A percentile compares a stretch with the other conserved stretches of the same genome.
phyloP scores from a whole-genome alignment of 257 asterid species.

The Solanum arcanum region DNA sequence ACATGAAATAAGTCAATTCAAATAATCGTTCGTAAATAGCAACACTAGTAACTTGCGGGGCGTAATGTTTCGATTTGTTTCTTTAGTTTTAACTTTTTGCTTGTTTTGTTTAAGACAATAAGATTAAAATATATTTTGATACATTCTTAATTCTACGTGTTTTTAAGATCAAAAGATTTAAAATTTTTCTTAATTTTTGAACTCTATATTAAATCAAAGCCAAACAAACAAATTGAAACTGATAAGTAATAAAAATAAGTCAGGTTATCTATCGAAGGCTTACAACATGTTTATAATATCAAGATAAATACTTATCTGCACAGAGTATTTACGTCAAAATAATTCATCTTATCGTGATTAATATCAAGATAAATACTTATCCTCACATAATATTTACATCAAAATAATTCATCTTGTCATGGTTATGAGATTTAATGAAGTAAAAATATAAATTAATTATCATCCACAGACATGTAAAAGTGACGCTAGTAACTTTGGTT shows the following conservation, averaged over 20 bases:
- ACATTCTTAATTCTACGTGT: not conserved
- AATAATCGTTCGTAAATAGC: not conserved
- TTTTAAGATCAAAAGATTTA: not conserved
- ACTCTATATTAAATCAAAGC: not conserved
- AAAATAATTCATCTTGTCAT: not conserved
- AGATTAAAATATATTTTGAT: not conserved
- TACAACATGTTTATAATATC: not conserved
- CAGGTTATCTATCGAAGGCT: not conserved
- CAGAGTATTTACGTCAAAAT: not conserved
- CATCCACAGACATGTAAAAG: not conserved
- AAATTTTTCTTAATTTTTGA: not conserved
- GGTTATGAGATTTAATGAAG: not conserved
- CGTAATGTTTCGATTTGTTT: not conserved
- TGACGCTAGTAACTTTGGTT: not conserved
- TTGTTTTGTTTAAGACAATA: not conserved
- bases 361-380: not conserved
- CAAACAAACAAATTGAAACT: not conserved
- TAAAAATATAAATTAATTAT: not conserved
- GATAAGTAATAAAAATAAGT: not conserved
- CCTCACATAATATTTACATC: not conserved
- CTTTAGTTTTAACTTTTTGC: not conserved
- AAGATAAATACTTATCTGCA: not conserved
- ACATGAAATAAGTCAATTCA: not conserved
- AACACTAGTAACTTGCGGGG: not conserved
- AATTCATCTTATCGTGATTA: not conserved